Conservation (phyloP, 1,284 basidiomycete genomes). For the Pyrrhoderma lamaoense region DNA sequence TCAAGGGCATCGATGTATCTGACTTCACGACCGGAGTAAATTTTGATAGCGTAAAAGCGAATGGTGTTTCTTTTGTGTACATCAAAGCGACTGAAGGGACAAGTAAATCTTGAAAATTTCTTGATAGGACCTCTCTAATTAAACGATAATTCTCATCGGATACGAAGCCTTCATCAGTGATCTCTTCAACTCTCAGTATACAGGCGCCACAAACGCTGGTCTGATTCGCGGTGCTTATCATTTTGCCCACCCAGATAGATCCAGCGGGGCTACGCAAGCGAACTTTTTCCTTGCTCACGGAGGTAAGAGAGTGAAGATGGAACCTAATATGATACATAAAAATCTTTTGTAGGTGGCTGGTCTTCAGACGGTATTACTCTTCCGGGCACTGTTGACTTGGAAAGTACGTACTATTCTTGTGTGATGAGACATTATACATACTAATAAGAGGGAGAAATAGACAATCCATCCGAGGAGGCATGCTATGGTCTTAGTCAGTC, state of each 20-base stretch:
- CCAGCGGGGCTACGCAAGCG: conserved; percentile 52
- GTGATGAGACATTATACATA: too few relatives aligned
- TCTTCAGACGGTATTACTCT: conserved; percentile 52
- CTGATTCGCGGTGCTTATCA: conserved; percentile 56
- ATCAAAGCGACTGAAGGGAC: conserved; percentile 71
- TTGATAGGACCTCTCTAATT: conserved; percentile 18
- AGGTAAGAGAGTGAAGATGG: conserved; percentile 29
- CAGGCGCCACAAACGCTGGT: conserved; percentile 45
- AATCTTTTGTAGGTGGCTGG: conserved; percentile 40
- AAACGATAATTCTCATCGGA: too few relatives aligned
- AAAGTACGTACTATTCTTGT: conserved; percentile 39
- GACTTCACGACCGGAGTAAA: conserved; percentile 45
- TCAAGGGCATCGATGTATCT: conserved; percentile 51
- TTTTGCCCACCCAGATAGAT: conserved; percentile 48
- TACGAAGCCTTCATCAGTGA: conserved; percentile 26
- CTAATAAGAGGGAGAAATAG: too few relatives aligned
- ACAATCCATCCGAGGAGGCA: conserved; percentile 39
- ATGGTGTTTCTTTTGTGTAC: conserved; percentile 52
- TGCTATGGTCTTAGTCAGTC: conserved; percentile 52
- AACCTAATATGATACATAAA: not conserved
- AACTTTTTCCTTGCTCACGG: conserved; percentile 55
- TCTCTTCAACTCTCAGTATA: conserved; percentile 43
- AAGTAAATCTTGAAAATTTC: conserved; percentile 26
- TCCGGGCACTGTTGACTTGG: conserved; percentile 59
- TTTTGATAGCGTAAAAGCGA: conserved; percentile 47